These are phyloP conservation scores for Camellia japonica DNA, from an alignment of 148 eudicot genomes.

Conservation along the genomic window DNA sequence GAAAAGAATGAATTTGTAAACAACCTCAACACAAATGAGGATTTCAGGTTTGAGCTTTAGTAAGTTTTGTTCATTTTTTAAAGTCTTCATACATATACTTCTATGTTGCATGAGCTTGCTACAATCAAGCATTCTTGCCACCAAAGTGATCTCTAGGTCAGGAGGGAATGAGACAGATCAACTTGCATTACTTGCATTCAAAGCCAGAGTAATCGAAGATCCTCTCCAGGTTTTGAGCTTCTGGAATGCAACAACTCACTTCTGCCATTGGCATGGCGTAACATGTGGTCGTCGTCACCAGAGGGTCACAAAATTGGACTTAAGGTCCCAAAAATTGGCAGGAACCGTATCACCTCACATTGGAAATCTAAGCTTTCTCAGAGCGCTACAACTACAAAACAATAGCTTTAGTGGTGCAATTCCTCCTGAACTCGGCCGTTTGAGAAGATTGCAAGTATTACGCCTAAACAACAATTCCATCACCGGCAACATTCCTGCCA, in stretches of 20 bases:
- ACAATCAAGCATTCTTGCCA: neutral
- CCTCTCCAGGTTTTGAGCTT: slow-evolving; percentile 13
- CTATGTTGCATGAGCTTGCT: slow-evolving; percentile 9
- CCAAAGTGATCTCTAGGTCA: neutral
- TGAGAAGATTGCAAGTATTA: slow-evolving; percentile 5
- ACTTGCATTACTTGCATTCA: slow-evolving; percentile 17
- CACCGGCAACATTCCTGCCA: slow-evolving; percentile 15
- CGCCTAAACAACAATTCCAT: slow-evolving; percentile 15
- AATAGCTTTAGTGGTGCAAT: slow-evolving; percentile 18
- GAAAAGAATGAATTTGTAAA: no score
- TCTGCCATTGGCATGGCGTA: slow-evolving; percentile 17
- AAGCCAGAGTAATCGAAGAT: neutral
- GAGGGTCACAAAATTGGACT: slow-evolving; percentile 5
- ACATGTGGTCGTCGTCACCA: slow-evolving; percentile 18
- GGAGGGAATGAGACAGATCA: slow-evolving; percentile 22
- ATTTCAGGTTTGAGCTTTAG: neutral
- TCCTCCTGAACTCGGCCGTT: slow-evolving; percentile 13
- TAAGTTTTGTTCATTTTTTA: neutral
- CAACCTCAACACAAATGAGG: slow-evolving; percentile 2
- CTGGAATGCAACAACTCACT: slow-evolving; percentile 17
- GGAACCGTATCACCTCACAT: slow-evolving; percentile 20
- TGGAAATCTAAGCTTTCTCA: slow-evolving; percentile 24
- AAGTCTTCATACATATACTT: neutral
- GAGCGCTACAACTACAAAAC: slow-evolving; percentile 15
- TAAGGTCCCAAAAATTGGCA: slow-evolving; percentile 11